Evolutionary conservation across 1,139 yeast species (phyloP).

Genomic region (Suhomyces bolitotheri): DNA sequence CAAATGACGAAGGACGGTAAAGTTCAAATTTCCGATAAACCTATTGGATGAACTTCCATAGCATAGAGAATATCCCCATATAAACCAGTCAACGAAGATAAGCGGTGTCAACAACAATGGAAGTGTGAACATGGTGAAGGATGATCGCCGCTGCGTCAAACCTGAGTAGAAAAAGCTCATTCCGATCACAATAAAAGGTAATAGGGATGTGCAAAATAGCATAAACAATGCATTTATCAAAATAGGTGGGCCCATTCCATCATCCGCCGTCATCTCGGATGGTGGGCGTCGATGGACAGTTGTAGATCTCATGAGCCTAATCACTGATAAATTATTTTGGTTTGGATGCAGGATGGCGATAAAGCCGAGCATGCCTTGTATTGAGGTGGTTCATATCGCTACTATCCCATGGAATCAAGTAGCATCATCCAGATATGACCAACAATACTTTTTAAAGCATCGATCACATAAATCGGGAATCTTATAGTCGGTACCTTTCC

Average conservation of each 20-base stretch:
- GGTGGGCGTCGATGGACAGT: no score
- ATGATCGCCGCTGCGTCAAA: slow-evolving; percentile 54
- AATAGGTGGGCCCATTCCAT: slow-evolving; percentile 5
- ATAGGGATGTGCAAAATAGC: slow-evolving; percentile 36
- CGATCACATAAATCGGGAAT: slow-evolving; percentile 22
- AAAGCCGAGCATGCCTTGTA: no score
- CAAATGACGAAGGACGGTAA: slow-evolving; percentile 43
- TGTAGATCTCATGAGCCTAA: no score
- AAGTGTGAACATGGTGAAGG: slow-evolving; percentile 54
- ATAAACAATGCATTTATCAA: slow-evolving; percentile 42
- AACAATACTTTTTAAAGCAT: slow-evolving; percentile 27
- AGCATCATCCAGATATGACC: no score
- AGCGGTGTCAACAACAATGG: slow-evolving; percentile 47
- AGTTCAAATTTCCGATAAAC: slow-evolving; percentile 50
- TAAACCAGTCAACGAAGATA: slow-evolving; percentile 53
- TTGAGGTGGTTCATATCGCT: no score
- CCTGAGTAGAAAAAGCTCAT: slow-evolving; percentile 59
- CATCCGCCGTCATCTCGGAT: neutral
- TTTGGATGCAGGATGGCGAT: no score
- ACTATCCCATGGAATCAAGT: no score
- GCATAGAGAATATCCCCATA: slow-evolving; percentile 60
- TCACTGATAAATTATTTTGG: no score
- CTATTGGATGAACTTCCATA: slow-evolving; percentile 42
- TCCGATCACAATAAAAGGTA: slow-evolving; percentile 42
- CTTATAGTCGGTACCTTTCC: slow-evolving; percentile 1